Percentiles rank a stretch among this genome's conserved stretches.
Conservation (phyloP, 345 rosid species). For the Salix caprea region DNA sequence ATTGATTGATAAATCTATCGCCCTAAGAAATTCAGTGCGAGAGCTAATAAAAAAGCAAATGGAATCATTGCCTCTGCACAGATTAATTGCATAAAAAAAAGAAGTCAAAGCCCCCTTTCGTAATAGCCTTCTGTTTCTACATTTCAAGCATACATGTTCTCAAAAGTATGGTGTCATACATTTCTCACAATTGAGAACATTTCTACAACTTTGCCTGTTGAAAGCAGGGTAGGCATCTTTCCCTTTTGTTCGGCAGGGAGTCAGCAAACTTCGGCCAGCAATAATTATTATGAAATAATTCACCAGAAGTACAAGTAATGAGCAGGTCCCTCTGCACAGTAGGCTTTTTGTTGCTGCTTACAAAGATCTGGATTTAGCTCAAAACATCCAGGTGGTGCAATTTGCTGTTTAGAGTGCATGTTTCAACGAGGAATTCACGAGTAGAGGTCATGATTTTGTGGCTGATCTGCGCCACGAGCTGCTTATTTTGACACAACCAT, state of each 20-base stretch:
- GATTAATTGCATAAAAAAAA: not conserved
- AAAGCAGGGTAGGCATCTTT: not conserved
- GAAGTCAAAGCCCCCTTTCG: constrained; percentile 28
- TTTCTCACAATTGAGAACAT: not conserved
- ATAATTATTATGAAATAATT: not conserved
- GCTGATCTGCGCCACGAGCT: not conserved
- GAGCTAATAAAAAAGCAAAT: constrained; percentile 8
- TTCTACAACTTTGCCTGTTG: not conserved
- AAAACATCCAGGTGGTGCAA: not conserved
- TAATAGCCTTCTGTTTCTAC: constrained; percentile 24
- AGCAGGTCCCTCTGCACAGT: not conserved
- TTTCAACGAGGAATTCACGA: not conserved
- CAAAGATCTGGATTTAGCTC: not conserved
- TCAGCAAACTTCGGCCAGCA: not conserved
- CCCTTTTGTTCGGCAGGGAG: not conserved
- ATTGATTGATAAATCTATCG: not conserved
- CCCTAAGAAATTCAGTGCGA: not conserved
- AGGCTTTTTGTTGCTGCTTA: not conserved
- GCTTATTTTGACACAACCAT: not conserved
- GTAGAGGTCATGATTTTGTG: not conserved
- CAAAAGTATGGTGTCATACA: constrained; percentile 1
- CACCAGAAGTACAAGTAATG: not conserved
- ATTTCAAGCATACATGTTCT: constrained; percentile 25
- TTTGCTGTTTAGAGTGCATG: not conserved
- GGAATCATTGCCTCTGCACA: constrained; percentile 16